Evolutionary conservation across 75 land plant genomes (phyloP), one percentile per base, ranked within the genome.

Genomic region (Ceratopteris richardii): DNA sequence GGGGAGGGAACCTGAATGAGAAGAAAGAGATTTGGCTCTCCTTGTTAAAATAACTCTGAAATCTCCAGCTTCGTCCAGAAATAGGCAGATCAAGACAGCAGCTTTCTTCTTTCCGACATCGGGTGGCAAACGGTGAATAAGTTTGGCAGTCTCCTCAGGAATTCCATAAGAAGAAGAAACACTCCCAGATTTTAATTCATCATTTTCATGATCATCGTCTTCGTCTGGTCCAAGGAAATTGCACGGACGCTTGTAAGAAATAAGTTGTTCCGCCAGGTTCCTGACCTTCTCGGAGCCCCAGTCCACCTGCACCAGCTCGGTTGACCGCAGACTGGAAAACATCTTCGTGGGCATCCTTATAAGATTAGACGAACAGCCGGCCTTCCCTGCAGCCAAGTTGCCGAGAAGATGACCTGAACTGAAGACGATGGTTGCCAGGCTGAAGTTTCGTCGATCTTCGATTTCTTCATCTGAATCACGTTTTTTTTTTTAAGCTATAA

Each of bases 1-100:
- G n/a, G n/a, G n/a, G n/a, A n/a, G n/a, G n/a, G 27, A 19, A 91
- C 97, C 97, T 27, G 97, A 84, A 37, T 91, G 82, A 7, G 97
- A 66, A 21, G 83, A 82, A 31, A 91, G 74, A 9, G 63, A 75
- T 47, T 83, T 69, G 10, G 97, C 76, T 12, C 97, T 63, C 61
- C 82, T 80, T 53, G 97, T 88, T 68, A 91, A 83, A 28, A 91
- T 73, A 23, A 91, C 94, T 0, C 94, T 74, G 2, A 91, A 73
- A 18, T 91, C 82, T 22, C 89, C 86, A 6, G 26, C 47, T 1
- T 70, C 52, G 7, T 66, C 83, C 58, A 77, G 69, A 59, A 80
- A 91, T 18, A 91, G 73, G 58, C 97, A 91, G 28, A 91, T 36
- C 0, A 91, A 73, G 54, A 91, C 97, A 16, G 88, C 88, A 37